Conservation (phyloP, 192 early-diverging fungal species). For the Endogone sp. region DNA sequence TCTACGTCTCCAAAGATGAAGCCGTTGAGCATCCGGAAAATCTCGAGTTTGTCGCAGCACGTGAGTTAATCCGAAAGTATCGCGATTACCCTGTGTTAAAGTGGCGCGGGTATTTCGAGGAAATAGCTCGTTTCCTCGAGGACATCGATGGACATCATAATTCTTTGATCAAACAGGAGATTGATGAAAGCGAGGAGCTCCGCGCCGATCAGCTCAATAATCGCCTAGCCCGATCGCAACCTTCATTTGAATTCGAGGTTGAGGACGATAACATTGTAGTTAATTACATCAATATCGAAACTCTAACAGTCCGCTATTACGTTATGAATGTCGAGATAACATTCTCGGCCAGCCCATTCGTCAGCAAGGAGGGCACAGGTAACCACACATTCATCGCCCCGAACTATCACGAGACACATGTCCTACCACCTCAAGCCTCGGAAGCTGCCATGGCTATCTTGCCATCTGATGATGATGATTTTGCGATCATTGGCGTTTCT, state of each 20-base stretch:
- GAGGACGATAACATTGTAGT: constrained; percentile 28
- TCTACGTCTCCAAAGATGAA: constrained; percentile 27
- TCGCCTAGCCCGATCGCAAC: constrained; percentile 17
- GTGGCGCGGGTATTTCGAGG: constrained; percentile 37
- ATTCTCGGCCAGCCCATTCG: constrained; percentile 42
- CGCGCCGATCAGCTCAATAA: neutral
- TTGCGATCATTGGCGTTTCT: constrained; percentile 14
- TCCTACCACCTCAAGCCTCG: neutral
- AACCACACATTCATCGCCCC: constrained; percentile 36
- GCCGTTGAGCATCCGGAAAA: neutral
- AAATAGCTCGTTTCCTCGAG: constrained; percentile 29
- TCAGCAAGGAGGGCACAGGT: constrained; percentile 8
- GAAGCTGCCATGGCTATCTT: neutral
- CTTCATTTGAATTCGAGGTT: constrained; percentile 36
- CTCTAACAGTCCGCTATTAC: constrained; percentile 36
- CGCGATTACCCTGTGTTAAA: constrained; percentile 29
- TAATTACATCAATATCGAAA: constrained; percentile 25
- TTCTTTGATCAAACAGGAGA: neutral
- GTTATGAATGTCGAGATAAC: constrained; percentile 43
- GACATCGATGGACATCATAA: constrained; percentile 16
- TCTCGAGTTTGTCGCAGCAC: constrained; percentile 15
- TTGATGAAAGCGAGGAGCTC: neutral
- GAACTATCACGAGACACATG: constrained; percentile 24
- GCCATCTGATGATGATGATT: neutral
- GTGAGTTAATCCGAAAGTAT: constrained; percentile 25